phyloP scores from a whole-genome alignment of 129 eudicot genomes.

The Tagetes patula region DNA sequence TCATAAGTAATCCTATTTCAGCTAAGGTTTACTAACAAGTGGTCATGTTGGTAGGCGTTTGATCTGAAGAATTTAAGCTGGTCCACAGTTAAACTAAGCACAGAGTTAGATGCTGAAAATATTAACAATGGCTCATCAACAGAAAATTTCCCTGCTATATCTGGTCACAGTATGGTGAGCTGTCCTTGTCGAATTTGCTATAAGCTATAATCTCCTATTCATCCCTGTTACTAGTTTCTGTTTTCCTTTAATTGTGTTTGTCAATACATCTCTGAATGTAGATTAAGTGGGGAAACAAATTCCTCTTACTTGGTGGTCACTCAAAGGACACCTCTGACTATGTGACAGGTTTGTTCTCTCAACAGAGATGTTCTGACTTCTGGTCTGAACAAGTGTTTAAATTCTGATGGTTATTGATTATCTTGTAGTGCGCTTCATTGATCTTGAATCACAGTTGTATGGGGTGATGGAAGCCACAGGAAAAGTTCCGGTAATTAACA shows the following conservation, averaged over 20 bases:
- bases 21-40: conserved; percentile 15
- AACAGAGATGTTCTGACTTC: conserved; percentile 27
- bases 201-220: neutral
- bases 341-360: conserved; percentile 63
- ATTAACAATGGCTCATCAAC: conserved; percentile 30
- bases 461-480: conserved; percentile 79
- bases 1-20: conserved; percentile 8
- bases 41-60: conserved; percentile 54
- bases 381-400: conserved; percentile 17
- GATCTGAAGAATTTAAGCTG: conserved; percentile 73
- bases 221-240: neutral
- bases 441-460: conserved; percentile 63
- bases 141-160: conserved; percentile 60
- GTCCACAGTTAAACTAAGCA: conserved; percentile 59
- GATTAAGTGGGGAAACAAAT: conserved; percentile 72
- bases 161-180: conserved; percentile 90
- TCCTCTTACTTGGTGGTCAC: conserved; percentile 71
- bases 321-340: conserved; percentile 51
- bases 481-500: conserved; percentile 67
- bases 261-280: conserved; percentile 33
- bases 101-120: conserved; percentile 30
- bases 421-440: conserved; percentile 69
- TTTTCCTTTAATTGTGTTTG: conserved; percentile 8
- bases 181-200: conserved; percentile 6
- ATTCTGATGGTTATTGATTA: conserved; percentile 20